phyloP scores from a whole-genome alignment of 176 grass and related monocot species.

The bread wheat (Triticum aestivum) region IWGSC_CS_RefSeq_v2.1 NC_057810.1:720743239-720743738 shows the following conservation, averaged over 20 bases:
- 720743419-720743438: neutral
- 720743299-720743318: neutral
- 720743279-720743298: neutral
- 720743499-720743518: neutral
- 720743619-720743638: conserved; percentile 77
- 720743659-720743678: conserved; percentile 50
- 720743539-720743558: neutral
- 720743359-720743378: neutral
- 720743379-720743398: neutral
- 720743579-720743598: conserved; percentile 47
- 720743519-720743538: conserved; percentile 5
- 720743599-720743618: conserved; percentile 69
- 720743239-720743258: neutral
- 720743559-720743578: neutral
- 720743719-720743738: conserved; percentile 37
- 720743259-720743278: neutral
- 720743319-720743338: neutral
- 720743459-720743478: neutral
- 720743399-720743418: neutral
- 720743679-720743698: conserved; percentile 42
- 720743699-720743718: conserved; percentile 41
- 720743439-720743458: conserved; percentile 6
- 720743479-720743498: neutral
- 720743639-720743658: conserved; percentile 73
- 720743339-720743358: neutral